These are phyloP conservation scores for Populus davidiana DNA, from an alignment of 345 rosid genomes.

Conservation along the genomic window DNA sequence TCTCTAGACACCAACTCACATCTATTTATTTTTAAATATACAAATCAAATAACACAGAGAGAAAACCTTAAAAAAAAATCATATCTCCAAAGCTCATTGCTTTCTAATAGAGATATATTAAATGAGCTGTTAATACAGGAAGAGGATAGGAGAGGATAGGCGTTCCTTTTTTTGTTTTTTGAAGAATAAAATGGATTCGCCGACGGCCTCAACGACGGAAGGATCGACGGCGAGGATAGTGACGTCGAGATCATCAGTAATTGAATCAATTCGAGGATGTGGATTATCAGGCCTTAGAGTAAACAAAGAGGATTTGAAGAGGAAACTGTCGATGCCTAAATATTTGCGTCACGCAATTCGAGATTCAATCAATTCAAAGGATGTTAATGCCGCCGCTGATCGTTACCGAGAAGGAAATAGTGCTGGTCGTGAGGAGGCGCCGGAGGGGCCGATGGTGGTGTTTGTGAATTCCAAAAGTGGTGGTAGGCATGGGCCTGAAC, in stretches of 20 bases:
- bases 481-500: conserved; percentile 73
- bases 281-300: conserved; percentile 63
- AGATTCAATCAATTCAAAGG: conserved; percentile 53
- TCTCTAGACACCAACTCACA: too few relatives aligned
- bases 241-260: conserved; percentile 53
- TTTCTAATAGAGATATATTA: neutral
- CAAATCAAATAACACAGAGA: too few relatives aligned
- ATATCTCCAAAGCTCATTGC: neutral
- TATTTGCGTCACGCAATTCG: conserved; percentile 67
- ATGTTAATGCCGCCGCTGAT: conserved; percentile 30
- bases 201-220: conserved; percentile 29
- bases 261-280: conserved; percentile 59
- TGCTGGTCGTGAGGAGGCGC: conserved; percentile 19
- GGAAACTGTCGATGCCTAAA: conserved; percentile 55
- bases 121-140: neutral
- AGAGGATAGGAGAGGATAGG: neutral
- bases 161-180: neutral
- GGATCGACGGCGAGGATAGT: conserved; percentile 52
- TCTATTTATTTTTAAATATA: too few relatives aligned
- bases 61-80: neutral
- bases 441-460: conserved; percentile 75
- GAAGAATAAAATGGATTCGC: conserved; percentile 46
- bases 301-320: conserved; percentile 61
- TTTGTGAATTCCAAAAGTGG: conserved; percentile 83
- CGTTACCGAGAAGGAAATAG: neutral